Percentiles rank a stretch among this genome's conserved stretches.
phyloP scores from a whole-genome alignment of 805 yeast genomes.

The Myxozyma melibiosi region DNA sequence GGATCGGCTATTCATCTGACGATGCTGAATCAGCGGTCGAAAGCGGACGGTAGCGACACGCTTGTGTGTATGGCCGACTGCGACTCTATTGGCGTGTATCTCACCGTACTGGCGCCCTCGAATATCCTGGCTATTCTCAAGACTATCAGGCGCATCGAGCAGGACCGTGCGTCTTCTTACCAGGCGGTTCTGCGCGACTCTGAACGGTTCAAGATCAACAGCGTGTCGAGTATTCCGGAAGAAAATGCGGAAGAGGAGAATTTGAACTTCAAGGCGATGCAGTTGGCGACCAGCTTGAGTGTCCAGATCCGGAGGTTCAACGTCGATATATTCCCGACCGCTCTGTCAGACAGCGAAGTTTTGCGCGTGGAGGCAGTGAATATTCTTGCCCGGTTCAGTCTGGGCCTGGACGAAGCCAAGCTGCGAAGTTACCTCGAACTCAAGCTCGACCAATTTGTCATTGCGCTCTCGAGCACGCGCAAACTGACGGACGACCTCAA shows the following conservation, averaged over 20 bases:
- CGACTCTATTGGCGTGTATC: conserved; percentile 58
- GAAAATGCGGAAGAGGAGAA: not conserved
- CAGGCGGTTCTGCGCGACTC: conserved; percentile 73
- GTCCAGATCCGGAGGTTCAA: conserved; percentile 59
- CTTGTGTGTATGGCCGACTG: conserved; percentile 45
- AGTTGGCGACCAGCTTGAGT: conserved; percentile 66
- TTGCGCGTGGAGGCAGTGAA: conserved; percentile 49
- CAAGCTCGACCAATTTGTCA: conserved; percentile 61
- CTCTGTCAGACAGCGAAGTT: conserved; percentile 76
- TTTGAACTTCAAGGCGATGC: conserved; percentile 8
- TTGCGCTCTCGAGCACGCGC: conserved; percentile 66
- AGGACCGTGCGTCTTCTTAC: conserved; percentile 72
- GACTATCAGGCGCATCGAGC: conserved; percentile 68
- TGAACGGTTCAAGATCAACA: conserved; percentile 41
- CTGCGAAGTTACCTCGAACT: conserved; percentile 62
- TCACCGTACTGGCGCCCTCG: conserved; percentile 85
- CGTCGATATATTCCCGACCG: conserved; percentile 75
- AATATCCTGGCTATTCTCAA: conserved; percentile 76
- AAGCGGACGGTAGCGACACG: conserved; percentile 54
- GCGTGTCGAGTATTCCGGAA: conserved; percentile 17
- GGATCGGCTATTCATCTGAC: conserved; percentile 54
- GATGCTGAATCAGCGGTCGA: conserved; percentile 65
- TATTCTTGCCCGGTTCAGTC: conserved; percentile 38
- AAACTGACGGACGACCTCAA: conserved; percentile 50
- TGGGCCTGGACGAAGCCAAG: conserved; percentile 38